These are phyloP conservation scores for Coemansia sp. DNA, from an alignment of 192 early-diverging fungal genomes.

Conservation along the genomic window DNA sequence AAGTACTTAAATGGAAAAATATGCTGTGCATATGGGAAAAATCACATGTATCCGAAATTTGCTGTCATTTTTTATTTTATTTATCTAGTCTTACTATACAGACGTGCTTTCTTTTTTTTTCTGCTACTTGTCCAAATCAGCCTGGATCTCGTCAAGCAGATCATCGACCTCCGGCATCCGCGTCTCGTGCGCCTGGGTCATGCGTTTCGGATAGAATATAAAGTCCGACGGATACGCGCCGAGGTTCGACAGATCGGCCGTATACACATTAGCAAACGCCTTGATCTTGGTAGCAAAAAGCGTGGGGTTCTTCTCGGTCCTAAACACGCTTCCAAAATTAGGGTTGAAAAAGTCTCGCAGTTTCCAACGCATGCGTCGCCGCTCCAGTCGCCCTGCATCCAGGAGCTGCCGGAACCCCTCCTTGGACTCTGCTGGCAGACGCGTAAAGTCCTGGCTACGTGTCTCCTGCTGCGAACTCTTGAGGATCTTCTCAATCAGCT, in stretches of 20 bases:
- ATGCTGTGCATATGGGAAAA: not conserved
- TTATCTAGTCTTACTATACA: too few species aligned
- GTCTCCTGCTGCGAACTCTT: slow-evolving; percentile 59
- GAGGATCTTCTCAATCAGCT: slow-evolving; percentile 58
- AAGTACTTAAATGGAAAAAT: not conserved
- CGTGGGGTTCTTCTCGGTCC: slow-evolving; percentile 62
- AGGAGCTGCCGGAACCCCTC: slow-evolving; percentile 45
- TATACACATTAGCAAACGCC: slow-evolving; percentile 56
- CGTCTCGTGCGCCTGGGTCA: slow-evolving; percentile 59
- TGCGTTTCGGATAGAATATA: slow-evolving; percentile 63
- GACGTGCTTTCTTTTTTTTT: not conserved
- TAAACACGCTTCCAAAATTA: slow-evolving; percentile 64
- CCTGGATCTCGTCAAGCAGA: slow-evolving; percentile 35
- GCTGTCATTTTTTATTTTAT: not conserved
- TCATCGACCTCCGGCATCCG: slow-evolving; percentile 52
- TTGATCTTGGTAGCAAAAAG: slow-evolving; percentile 64
- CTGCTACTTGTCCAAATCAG: not conserved
- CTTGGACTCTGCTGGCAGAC: slow-evolving; percentile 23
- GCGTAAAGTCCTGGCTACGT: slow-evolving; percentile 24
- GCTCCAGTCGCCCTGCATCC: slow-evolving; percentile 54
- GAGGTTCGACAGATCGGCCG: slow-evolving; percentile 58
- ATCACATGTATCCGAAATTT: not conserved
- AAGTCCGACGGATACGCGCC: slow-evolving; percentile 60
- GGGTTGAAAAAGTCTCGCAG: slow-evolving; percentile 58
- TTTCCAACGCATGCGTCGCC: slow-evolving; percentile 45